Conservation (phyloP, 2,329 filamentous ascomycete species). For the Bipolaris victoriae region DNA sequence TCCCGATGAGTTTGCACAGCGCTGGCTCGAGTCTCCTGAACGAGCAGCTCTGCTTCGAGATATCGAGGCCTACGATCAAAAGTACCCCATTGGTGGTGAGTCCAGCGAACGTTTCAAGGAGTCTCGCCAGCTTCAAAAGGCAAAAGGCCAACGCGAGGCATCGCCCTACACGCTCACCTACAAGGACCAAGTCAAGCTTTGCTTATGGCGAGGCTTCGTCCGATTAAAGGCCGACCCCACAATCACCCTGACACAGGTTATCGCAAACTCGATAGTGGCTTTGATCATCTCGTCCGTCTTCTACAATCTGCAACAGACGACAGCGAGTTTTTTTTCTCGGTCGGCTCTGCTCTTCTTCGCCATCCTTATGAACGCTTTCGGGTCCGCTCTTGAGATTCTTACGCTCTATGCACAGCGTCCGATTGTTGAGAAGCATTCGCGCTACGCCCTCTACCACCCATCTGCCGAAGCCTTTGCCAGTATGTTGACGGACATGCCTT, state of each 20-base stretch:
- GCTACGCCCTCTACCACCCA: constrained; percentile 88
- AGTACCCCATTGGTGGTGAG: constrained; percentile 55
- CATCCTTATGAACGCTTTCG: constrained; percentile 83
- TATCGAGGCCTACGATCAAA: constrained; percentile 55
- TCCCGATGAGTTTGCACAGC: constrained; percentile 57
- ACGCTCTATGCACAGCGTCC: constrained; percentile 87
- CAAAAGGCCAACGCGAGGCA: constrained; percentile 61
- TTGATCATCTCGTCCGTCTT: constrained; percentile 83
- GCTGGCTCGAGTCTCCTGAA: constrained; percentile 62
- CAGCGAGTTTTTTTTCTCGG: constrained; percentile 76
- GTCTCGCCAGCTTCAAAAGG: constrained; percentile 55
- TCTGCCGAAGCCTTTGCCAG: constrained; percentile 86
- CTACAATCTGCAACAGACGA: constrained; percentile 72
- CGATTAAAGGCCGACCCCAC: constrained; percentile 78
- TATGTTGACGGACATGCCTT: constrained; percentile 85
- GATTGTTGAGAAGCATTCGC: constrained; percentile 87
- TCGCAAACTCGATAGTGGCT: constrained; percentile 77
- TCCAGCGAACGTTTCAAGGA: constrained; percentile 54
- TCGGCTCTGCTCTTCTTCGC: constrained; percentile 87
- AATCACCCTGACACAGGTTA: constrained; percentile 69
- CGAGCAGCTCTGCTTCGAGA: constrained; percentile 52
- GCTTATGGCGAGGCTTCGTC: constrained; percentile 79
- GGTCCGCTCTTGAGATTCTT: constrained; percentile 80
- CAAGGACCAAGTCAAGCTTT: constrained; percentile 75
- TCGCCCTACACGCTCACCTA: constrained; percentile 87